These are phyloP conservation scores for Chaetomiaceae sp. DNA, from an alignment of 2,329 filamentous ascomycete species.

Conservation along the genomic window DNA sequence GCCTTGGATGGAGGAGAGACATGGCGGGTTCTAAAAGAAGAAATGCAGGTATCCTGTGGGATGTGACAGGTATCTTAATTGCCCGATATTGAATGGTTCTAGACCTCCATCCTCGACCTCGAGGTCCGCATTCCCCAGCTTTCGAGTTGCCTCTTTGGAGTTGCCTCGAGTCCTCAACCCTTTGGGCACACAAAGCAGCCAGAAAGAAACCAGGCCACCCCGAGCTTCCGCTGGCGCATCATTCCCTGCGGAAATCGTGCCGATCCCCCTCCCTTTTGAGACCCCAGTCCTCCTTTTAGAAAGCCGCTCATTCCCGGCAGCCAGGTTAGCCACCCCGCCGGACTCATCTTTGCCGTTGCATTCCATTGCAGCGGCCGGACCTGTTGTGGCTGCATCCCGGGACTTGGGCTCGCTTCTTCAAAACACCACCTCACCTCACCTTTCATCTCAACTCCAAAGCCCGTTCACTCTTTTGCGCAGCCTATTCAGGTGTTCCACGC, in stretches of 20 bases:
- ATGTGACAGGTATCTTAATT: conserved; percentile 5
- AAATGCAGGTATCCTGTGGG: conserved; percentile 3
- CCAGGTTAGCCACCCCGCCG: conserved; percentile 24
- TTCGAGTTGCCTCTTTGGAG: no score
- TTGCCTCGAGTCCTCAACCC: no score
- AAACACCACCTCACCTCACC: not conserved
- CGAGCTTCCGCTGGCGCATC: not conserved
- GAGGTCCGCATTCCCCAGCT: no score
- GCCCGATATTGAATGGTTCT: conserved; percentile 3
- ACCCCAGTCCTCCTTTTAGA: not conserved
- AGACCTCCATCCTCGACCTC: not conserved
- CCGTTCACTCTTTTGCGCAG: no score
- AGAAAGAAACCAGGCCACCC: no score
- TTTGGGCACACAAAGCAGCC: no score
- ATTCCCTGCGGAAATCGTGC: not conserved
- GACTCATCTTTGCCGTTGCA: conserved; percentile 22
- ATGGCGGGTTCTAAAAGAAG: not conserved
- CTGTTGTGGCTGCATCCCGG: conserved; percentile 16
- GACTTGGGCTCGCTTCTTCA: conserved; percentile 17
- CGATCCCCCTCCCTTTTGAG: no score
- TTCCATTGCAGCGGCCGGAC: conserved; percentile 21
- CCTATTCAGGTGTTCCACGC: no score
- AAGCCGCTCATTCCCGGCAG: conserved; percentile 17
- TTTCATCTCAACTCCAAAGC: conserved; percentile 1
- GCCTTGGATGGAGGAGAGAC: not conserved